Evolutionary conservation across 192 early-diverging fungal genomes (phyloP).

Genomic region (Globomyces pollinis-pini): DNA sequence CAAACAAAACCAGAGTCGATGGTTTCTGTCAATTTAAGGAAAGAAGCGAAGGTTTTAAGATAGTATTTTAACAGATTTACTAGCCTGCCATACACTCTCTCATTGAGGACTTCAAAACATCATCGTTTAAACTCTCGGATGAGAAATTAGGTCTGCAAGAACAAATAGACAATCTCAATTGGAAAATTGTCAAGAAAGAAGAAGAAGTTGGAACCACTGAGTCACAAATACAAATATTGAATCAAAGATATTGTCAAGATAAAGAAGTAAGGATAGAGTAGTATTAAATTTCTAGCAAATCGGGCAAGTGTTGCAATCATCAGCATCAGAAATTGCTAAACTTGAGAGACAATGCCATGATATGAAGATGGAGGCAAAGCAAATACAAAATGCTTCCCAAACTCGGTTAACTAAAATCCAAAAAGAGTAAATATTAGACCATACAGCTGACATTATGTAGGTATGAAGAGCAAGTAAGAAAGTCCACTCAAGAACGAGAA

Average conservation of each 20-base stretch:
- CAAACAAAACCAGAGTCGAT: conserved; percentile 25
- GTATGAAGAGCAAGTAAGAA: conserved; percentile 24
- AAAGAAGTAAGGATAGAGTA: conserved; percentile 40
- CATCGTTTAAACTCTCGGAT: conserved; percentile 20
- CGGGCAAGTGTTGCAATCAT: conserved; percentile 10
- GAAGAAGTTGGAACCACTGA: conserved; percentile 36
- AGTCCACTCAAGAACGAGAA: conserved; percentile 15
- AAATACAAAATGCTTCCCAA: conserved; percentile 20
- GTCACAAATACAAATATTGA: conserved; percentile 19
- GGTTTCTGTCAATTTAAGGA: conserved; percentile 31
- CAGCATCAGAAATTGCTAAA: conserved; percentile 29
- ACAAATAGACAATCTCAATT: conserved; percentile 28
- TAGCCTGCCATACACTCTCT: conserved; percentile 31
- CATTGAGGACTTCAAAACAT: conserved; percentile 26
- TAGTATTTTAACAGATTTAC: neutral
- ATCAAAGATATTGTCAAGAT: conserved; percentile 33
- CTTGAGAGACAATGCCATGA: conserved; percentile 29
- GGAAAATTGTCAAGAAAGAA: conserved; percentile 25
- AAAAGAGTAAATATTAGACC: conserved; percentile 15
- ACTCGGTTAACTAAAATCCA: conserved; percentile 19
- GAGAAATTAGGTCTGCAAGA: conserved; percentile 41
- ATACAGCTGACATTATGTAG: conserved; percentile 12
- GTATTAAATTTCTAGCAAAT: conserved; percentile 11
- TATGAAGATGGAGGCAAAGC: conserved; percentile 24
- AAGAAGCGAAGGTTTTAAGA: conserved; percentile 22